Evolutionary conservation across 768 basidiomycete genomes (phyloP).

Genomic region (Podaxis pistillaris): DNA sequence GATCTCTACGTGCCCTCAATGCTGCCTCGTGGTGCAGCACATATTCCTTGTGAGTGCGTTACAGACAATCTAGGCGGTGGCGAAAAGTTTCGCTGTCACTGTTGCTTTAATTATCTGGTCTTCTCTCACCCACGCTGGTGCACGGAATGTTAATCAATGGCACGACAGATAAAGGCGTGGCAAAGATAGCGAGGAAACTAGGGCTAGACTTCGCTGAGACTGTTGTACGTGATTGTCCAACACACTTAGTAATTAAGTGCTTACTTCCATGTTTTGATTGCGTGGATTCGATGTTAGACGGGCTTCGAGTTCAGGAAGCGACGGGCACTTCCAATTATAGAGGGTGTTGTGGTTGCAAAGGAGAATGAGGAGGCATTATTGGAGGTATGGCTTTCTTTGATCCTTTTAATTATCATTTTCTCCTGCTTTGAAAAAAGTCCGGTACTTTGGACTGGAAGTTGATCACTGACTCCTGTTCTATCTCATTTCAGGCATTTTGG

Average conservation of each 20-base stretch:
- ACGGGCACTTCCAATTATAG: constrained; percentile 78
- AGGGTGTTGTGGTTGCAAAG: constrained; percentile 82
- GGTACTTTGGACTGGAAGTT: constrained; percentile 3
- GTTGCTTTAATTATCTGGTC: not conserved
- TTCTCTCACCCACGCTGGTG: constrained; percentile 1
- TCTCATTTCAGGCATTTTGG: constrained; percentile 68
- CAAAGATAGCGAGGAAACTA: constrained; percentile 84
- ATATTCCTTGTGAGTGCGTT: constrained; percentile 80
- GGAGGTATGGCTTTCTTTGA: constrained; percentile 55
- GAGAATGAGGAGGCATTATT: constrained; percentile 74
- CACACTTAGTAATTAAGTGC: constrained; percentile 6
- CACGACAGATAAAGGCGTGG: constrained; percentile 77
- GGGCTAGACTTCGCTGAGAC: constrained; percentile 93
- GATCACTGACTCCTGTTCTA: constrained; percentile 8
- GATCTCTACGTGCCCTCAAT: constrained; percentile 95
- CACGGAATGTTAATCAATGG: constrained; percentile 13
- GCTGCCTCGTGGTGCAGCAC: constrained; percentile 84
- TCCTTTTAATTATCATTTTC: not conserved
- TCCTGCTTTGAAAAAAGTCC: not conserved
- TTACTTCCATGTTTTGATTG: constrained; percentile 10
- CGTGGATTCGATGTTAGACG: constrained; percentile 52
- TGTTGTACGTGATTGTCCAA: constrained; percentile 62
- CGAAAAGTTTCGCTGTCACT: not conserved
- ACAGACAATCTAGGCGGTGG: not conserved
- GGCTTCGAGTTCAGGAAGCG: constrained; percentile 97